phyloP scores from a whole-genome alignment of 768 basidiomycete genomes.

The Tephrocybe rancida region DNA sequence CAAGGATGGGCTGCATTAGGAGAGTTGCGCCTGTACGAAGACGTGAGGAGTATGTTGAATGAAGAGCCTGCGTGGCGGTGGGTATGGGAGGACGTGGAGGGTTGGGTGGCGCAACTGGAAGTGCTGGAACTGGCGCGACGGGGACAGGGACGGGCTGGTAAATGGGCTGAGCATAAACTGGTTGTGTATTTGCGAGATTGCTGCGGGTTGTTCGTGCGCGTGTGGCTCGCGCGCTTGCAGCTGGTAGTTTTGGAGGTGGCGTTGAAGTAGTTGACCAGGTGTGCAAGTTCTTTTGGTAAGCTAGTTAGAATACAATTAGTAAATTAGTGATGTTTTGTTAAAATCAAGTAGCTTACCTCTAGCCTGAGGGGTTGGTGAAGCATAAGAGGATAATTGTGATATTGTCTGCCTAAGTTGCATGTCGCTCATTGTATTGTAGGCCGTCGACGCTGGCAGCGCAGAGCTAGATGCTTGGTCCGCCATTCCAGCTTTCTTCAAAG shows the following conservation, averaged over 20 bases:
- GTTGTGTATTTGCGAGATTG: constrained; percentile 37
- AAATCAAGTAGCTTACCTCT: constrained; percentile 9
- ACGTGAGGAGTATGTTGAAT: constrained; percentile 87
- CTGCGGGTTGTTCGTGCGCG: constrained; percentile 45
- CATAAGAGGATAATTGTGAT: constrained; percentile 49
- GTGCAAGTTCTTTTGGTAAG: constrained; percentile 70
- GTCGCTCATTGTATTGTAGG: constrained; percentile 54
- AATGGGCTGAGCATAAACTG: constrained; percentile 27
- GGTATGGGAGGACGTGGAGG: constrained; percentile 61
- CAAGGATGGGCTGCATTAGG: constrained; percentile 83
- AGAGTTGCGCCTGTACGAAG: constrained; percentile 88
- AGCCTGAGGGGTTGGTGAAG: constrained; percentile 39
- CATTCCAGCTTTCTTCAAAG: neutral
- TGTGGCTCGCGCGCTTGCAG: constrained; percentile 39
- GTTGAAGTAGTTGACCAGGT: constrained; percentile 67
- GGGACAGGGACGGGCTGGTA: constrained; percentile 33
- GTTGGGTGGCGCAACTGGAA: constrained; percentile 35
- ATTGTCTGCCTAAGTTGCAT: constrained; percentile 66
- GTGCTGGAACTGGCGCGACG: constrained; percentile 27
- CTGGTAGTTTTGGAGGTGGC: constrained; percentile 47
- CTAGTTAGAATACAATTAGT: constrained; percentile 25
- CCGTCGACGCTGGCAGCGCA: constrained; percentile 25
- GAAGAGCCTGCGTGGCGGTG: constrained; percentile 66
- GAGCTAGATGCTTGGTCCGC: neutral
- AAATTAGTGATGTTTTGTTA: neutral